Percentiles rank a stretch among this genome's conserved stretches.
These are phyloP conservation scores for Lachnellula subtilissima DNA, from an alignment of 2,329 filamentous ascomycete genomes.

Conservation along the genomic window DNA sequence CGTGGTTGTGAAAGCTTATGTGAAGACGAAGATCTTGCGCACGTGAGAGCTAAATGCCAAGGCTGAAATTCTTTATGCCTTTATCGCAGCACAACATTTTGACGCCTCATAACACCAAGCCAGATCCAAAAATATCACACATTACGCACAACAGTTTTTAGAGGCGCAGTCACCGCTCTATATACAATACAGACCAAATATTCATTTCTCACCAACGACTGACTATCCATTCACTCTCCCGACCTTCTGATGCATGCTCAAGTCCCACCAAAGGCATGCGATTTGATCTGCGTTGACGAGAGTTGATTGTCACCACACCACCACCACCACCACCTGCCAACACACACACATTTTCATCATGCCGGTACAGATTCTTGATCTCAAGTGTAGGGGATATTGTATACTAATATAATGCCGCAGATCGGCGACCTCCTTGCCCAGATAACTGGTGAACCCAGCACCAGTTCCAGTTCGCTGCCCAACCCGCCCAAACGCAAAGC, in stretches of 20 bases:
- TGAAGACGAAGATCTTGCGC: neutral
- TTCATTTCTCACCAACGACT: neutral
- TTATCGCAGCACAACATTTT: conserved; percentile 1
- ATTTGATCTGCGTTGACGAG: conserved; percentile 15
- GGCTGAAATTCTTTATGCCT: neutral
- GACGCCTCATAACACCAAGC: neutral
- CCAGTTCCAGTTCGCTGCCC: conserved; percentile 26
- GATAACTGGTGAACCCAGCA: conserved; percentile 49
- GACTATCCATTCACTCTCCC: neutral
- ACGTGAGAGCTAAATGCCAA: neutral
- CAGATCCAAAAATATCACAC: neutral
- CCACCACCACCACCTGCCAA: neutral
- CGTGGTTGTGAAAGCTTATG: too few species aligned
- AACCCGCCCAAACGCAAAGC: conserved; percentile 51
- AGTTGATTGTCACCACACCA: conserved; percentile 2
- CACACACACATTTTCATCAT: conserved; percentile 13
- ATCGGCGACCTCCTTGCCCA: conserved; percentile 57
- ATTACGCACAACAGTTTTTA: neutral
- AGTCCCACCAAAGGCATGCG: conserved; percentile 12
- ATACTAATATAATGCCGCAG: conserved; percentile 32
- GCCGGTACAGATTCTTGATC: conserved; percentile 19
- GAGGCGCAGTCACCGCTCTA: conserved; percentile 1
- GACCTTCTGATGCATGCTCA: conserved; percentile 11
- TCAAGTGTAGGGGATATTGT: conserved; percentile 3
- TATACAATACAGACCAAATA: neutral